Base-by-base conservation (phyloP, 179 eudicot genomes). In the Drosera spatulata region DNA sequence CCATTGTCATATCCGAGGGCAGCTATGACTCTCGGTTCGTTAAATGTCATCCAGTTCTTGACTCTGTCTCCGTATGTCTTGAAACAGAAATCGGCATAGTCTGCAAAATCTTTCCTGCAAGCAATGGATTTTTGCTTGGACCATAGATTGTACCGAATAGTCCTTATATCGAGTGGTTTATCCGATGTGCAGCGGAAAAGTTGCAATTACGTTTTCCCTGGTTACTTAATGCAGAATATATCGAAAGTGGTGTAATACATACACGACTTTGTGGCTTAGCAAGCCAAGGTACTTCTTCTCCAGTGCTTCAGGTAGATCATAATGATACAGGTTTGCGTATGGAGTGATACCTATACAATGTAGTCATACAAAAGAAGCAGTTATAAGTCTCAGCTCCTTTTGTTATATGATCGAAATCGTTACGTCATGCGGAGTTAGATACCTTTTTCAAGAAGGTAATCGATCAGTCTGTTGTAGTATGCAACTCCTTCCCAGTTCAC, bases 1-100 rank as follows among this genome's bases (percentile, higher is more conserved):
- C 96, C 95, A 22, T 64, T 73, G 62, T 83, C 91, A 60, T 91
- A 91, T 39, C 98, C 98, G 56, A 84, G 86, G 39, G 85, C 91
- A 48, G 98, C 95, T 10, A 88, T 72, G 3, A 86, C 93, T 79
- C 95, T 75, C 2, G 71, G 71, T 48, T 68, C 71, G 3, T 68
- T 68, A 22, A 68, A 61, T 0, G 71, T 68, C 55, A 61, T 61
- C 71, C 71, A 68, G 10, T 68, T 61, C 66, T 68, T 68, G 12
- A 68, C 71, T 15, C 71, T 61, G 41, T 68, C 71, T 3, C 66
- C 71, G 61, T 61, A 68, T 41, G 66, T 68, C 56, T 68, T 68
- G 71, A 68, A 68, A 48, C 71, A 68, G 55, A 68, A 61, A 11
- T 68, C 71, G 33, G 71, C 71, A 53, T 61, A 68, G 41, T 68